These are phyloP conservation scores for Pyrenophora graminea DNA, from an alignment of 2,329 filamentous ascomycete genomes.

Conservation along the genomic window DNA sequence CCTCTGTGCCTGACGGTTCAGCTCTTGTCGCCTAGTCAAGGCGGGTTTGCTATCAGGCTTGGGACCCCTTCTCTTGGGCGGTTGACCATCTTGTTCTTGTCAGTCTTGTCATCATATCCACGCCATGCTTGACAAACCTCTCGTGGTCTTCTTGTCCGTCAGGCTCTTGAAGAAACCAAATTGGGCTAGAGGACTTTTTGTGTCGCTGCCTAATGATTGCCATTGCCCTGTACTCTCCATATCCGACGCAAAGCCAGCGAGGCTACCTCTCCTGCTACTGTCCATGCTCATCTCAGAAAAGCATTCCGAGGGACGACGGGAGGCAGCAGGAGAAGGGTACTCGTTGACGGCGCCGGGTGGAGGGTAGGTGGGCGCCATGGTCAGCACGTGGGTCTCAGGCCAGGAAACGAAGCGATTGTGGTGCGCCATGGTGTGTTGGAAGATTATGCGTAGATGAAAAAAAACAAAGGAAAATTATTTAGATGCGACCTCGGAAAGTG, in stretches of 20 bases:
- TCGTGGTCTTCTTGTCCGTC: slow-evolving; percentile 73
- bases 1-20: slow-evolving; percentile 96
- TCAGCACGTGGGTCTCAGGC: slow-evolving; percentile 41
- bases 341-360: slow-evolving; percentile 39
- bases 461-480: slow-evolving; percentile 36
- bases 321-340: slow-evolving; percentile 40
- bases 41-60: slow-evolving; percentile 97
- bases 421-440: slow-evolving; percentile 36
- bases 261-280: slow-evolving; percentile 40
- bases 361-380: slow-evolving; percentile 44
- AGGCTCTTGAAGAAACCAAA: slow-evolving; percentile 66
- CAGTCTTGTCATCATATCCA: slow-evolving; percentile 2
- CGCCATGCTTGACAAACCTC: slow-evolving; percentile 58
- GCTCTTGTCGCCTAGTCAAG: slow-evolving; percentile 85
- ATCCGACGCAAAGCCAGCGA: slow-evolving; percentile 42
- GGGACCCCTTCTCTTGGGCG: slow-evolving; percentile 86
- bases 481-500: too few species aligned
- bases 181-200: slow-evolving; percentile 45
- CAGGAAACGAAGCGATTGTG: slow-evolving; percentile 40
- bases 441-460: slow-evolving; percentile 14
- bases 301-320: slow-evolving; percentile 39
- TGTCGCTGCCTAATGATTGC: slow-evolving; percentile 44
- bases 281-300: slow-evolving; percentile 36
- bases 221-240: slow-evolving; percentile 46
- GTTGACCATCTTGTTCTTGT: slow-evolving; percentile 69